Evolutionary conservation across 176 grass and related monocot genomes (phyloP).

Genomic region (Coix lacrymajobi): DNA sequence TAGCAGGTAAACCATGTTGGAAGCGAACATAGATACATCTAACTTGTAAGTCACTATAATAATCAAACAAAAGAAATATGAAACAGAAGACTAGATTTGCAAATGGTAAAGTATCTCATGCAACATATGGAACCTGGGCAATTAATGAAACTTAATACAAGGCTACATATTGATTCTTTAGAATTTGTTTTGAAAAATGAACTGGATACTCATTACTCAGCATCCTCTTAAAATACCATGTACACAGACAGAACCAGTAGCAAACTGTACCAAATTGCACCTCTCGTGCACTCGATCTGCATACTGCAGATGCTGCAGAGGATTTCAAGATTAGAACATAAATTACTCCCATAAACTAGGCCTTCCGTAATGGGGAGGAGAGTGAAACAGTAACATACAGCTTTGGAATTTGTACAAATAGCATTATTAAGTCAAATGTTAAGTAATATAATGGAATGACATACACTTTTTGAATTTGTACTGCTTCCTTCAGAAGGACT

Average conservation of each 20-base stretch:
- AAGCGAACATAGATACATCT: conserved; percentile 3
- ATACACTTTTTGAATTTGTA: conserved; percentile 63
- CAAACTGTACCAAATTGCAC: conserved; percentile 17
- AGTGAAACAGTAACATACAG: conserved; percentile 3
- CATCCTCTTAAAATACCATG: conserved; percentile 6
- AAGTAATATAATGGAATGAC: conserved; percentile 1
- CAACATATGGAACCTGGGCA: neutral
- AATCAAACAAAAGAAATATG: neutral
- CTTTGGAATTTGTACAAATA: conserved; percentile 3
- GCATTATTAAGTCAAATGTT: conserved; percentile 4
- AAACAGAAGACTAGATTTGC: neutral
- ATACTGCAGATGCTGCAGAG: neutral
- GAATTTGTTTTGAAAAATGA: neutral
- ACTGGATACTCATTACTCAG: neutral
- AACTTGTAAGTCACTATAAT: neutral
- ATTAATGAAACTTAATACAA: conserved; percentile 12
- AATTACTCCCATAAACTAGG: conserved; percentile 10
- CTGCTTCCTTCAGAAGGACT: conserved; percentile 55
- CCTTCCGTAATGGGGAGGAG: neutral
- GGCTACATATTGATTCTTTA: neutral
- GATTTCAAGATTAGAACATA: neutral
- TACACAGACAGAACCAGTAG: conserved; percentile 4
- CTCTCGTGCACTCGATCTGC: conserved; percentile 6
- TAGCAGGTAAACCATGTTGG: conserved; percentile 16
- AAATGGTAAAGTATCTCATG: neutral